Conservation (phyloP, 106 monocot genomes). For the Allium sativum region DNA sequence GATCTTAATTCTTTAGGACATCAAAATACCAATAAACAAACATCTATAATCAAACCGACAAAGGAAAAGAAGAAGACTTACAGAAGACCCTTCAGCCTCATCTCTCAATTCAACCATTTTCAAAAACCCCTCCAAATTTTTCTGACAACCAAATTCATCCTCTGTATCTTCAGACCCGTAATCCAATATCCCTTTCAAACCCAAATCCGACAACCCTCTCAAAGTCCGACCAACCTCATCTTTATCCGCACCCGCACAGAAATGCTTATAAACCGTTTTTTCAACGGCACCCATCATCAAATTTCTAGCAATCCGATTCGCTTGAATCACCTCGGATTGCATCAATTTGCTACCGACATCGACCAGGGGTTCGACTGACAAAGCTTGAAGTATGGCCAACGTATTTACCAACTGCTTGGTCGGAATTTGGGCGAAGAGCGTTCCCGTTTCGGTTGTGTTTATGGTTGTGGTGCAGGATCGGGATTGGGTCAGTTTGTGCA, state of each 20-base stretch:
- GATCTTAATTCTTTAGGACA: too few species aligned
- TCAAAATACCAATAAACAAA: too few species aligned
- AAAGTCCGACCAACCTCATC: slow-evolving; percentile 50
- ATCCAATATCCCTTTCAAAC: slow-evolving; percentile 69
- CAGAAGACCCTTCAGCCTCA: slow-evolving; percentile 47
- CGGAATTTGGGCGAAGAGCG: slow-evolving; percentile 40
- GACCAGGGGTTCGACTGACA: slow-evolving; percentile 43
- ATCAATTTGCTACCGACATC: slow-evolving; percentile 43
- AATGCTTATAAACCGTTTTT: slow-evolving; percentile 60
- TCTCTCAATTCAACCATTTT: slow-evolving; percentile 50
- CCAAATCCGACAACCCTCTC: slow-evolving; percentile 35
- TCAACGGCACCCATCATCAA: slow-evolving; percentile 24
- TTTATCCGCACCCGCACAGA: slow-evolving; percentile 65
- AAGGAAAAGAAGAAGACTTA: slow-evolving; percentile 14
- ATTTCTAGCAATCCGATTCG: slow-evolving; percentile 8
- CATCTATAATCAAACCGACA: too few species aligned
- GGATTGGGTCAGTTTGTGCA: background rate
- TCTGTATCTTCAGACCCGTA: slow-evolving; percentile 78
- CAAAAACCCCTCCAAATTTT: slow-evolving; percentile 52
- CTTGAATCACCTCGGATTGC: slow-evolving; percentile 27
- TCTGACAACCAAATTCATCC: slow-evolving; percentile 39
- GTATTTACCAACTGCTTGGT: slow-evolving; percentile 29
- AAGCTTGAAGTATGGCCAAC: slow-evolving; percentile 28
- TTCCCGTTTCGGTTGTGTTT: slow-evolving; percentile 37
- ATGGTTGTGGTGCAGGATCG: slow-evolving; percentile 4